Conservation (phyloP, 108 stramenopile genomes). For the Pseudonitzschia multiseries region DNA sequence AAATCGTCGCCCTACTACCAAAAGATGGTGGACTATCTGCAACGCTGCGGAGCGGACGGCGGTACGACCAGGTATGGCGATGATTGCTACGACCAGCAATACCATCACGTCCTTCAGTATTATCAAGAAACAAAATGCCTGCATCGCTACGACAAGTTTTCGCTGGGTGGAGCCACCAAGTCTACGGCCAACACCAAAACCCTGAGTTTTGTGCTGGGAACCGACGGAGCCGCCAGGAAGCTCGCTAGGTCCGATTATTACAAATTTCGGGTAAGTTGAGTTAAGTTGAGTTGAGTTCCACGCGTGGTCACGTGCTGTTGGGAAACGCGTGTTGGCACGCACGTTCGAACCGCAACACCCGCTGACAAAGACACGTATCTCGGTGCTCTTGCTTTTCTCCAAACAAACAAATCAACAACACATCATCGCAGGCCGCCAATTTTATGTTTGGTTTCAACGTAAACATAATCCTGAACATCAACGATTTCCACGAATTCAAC, state of each 20-base stretch:
- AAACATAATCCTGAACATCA: conserved; percentile 17
- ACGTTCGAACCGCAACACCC: too few relatives aligned
- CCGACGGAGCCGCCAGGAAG: conserved; percentile 29
- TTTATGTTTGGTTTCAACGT: conserved; percentile 40
- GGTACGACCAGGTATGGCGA: background rate
- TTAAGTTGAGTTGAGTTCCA: too few relatives aligned
- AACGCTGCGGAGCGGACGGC: background rate
- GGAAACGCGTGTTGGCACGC: background rate
- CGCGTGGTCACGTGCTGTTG: background rate
- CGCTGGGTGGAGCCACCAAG: conserved; percentile 43
- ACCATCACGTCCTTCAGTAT: conserved; percentile 25
- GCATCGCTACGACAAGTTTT: conserved; percentile 76
- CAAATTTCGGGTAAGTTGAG: conserved; percentile 26
- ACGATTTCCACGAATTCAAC: conserved; percentile 33
- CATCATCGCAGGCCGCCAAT: conserved; percentile 26
- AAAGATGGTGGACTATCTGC: conserved; percentile 19
- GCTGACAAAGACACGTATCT: background rate
- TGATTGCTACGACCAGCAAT: conserved; percentile 29
- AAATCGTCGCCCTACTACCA: conserved; percentile 25
- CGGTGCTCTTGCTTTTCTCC: background rate
- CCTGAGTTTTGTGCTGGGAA: conserved; percentile 21
- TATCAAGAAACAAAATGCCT: conserved; percentile 59
- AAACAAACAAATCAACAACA: too few relatives aligned
- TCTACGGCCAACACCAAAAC: conserved; percentile 35
- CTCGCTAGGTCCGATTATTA: conserved; percentile 35